Percentiles rank a stretch among this genome's conserved stretches.
phyloP scores from a whole-genome alignment of 1,139 yeast species.

The Scheffersomyces titani region DNA sequence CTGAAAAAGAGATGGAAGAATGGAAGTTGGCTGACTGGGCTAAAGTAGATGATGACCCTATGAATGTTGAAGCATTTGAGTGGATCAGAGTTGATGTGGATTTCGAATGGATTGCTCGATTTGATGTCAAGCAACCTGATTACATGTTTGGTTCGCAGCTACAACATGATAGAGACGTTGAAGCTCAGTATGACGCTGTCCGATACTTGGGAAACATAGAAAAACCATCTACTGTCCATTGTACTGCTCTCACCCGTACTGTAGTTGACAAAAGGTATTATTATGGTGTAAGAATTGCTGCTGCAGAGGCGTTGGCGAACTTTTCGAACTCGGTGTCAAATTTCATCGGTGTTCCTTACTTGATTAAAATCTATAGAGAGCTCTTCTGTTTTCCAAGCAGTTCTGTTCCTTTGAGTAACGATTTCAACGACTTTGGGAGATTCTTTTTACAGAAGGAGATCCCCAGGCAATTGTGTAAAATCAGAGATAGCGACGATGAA shows the following conservation, averaged over 20 bases:
- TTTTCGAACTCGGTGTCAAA: conserved; percentile 63
- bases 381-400: conserved; percentile 73
- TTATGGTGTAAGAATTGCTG: conserved; percentile 86
- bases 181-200: conserved; percentile 89
- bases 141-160: conserved; percentile 94
- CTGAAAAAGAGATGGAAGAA: conserved; percentile 57
- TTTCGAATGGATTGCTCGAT: conserved; percentile 91
- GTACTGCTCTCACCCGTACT: conserved; percentile 78
- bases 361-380: conserved; percentile 67
- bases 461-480: conserved; percentile 58
- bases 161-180: conserved; percentile 94
- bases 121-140: conserved; percentile 86
- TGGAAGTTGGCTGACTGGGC: conserved; percentile 83
- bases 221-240: conserved; percentile 63
- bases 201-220: conserved; percentile 64
- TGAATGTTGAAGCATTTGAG: conserved; percentile 86
- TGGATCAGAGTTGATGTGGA: conserved; percentile 98
- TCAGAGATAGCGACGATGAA: conserved; percentile 64
- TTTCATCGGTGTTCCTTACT: conserved; percentile 72
- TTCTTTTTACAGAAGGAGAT: conserved; percentile 74
- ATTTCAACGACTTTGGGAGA: conserved; percentile 67
- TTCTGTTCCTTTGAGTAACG: conserved; percentile 73
- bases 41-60: conserved; percentile 65
- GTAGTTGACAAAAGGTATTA: conserved; percentile 82
- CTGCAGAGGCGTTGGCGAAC: conserved; percentile 75